Percentiles rank a stretch among this genome's conserved stretches.
These are phyloP conservation scores for Lycium ferocissimum DNA, from an alignment of 257 asterid genomes.

Conservation along the genomic window DNA sequence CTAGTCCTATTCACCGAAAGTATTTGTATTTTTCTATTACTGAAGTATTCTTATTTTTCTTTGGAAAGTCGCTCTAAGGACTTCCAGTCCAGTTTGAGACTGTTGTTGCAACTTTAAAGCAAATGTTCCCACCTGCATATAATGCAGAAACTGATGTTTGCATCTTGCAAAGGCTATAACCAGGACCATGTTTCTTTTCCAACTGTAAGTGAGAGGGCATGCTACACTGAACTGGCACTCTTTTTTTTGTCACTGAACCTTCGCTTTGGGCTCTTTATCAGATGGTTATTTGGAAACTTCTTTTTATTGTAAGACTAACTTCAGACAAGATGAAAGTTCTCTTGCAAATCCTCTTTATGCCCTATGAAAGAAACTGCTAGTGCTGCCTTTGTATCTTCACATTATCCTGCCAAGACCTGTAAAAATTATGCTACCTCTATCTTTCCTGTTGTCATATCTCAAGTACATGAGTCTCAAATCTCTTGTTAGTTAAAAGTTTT, in stretches of 20 bases:
- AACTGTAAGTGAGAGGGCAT: no score
- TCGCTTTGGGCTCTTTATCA: background rate
- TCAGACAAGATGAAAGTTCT: background rate
- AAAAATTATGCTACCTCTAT: background rate
- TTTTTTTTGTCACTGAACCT: background rate
- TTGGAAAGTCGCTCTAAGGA: no score
- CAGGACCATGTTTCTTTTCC: no score
- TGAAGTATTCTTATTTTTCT: no score
- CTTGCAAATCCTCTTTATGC: conserved; percentile 7
- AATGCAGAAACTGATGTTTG: no score
- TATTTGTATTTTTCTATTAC: no score
- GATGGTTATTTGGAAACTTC: no score
- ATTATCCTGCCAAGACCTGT: background rate
- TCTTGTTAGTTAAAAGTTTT: background rate
- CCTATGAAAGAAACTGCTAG: background rate
- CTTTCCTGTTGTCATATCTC: background rate
- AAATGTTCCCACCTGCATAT: no score
- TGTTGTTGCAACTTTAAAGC: no score
- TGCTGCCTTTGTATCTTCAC: background rate
- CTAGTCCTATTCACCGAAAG: background rate
- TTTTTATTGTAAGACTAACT: background rate
- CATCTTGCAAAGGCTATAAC: no score
- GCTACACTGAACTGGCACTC: background rate
- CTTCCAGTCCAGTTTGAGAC: no score
- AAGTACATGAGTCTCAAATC: background rate